Base-by-base conservation (phyloP, 164 flowering plant species). In the Sedum album region DNA sequence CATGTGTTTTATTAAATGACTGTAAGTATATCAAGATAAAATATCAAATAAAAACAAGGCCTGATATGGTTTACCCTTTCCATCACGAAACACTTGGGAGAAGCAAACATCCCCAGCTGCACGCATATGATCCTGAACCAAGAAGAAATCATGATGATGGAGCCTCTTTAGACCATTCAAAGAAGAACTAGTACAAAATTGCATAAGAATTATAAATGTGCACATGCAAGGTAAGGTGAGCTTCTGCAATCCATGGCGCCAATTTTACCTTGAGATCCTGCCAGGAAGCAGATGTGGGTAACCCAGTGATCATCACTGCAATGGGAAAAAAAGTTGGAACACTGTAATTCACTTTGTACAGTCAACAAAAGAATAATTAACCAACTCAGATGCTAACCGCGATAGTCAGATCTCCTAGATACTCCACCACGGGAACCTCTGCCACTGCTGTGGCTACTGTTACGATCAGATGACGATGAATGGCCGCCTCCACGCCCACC, bases 221-320 rank as follows among this genome's bases (percentile, higher is more conserved):
- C 11, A 8, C 42, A 39, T 8, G 42, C 42, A 38, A 39, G 42
- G 42, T 10, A 10, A 38, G 42, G 42, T 39, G 42, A 14, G 13
- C 14, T 8, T 18, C 55, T 64, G 8, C 31, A 65, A 42, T 31
- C 0, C 5, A 28, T 68, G 65, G 39, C 20, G 18, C 28, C 31
- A 15, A 64, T 31, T 26, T 67, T 68, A 92, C 98, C 96, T 94
- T 94, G 5, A 94, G 82, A 73, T 91, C 99, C 81, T 94, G 99
- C 97, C 99, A 94, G 42, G 99, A 94, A 55, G 99, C 99, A 79
- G 99, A 91, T 71, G 88, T 76, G 5, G 99, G 99, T 70, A 94
- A 80, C 60, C 99, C 97, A 71, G 88, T 76, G 48, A 94, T 90
- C 55, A 85, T 28, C 63, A 94, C 97, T 94, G 86, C 74, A 78